phyloP scores from a whole-genome alignment of 176 grass and related monocot species.

The Olyra latifolia region DNA sequence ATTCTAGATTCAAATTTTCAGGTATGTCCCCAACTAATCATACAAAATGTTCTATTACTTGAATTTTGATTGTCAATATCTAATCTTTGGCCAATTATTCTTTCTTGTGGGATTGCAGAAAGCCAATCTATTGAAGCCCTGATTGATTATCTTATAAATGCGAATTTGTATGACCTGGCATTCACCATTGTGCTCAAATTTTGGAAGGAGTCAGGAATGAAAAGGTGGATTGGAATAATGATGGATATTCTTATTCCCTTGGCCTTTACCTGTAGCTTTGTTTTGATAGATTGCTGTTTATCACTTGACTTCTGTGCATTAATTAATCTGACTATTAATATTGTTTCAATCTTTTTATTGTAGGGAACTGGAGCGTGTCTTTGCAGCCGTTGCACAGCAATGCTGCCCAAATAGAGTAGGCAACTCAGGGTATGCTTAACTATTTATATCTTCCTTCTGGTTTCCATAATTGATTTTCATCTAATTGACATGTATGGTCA shows the following conservation, averaged over 20 bases:
- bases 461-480: background rate
- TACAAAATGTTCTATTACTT: background rate
- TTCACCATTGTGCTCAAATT: slow-evolving; percentile 89
- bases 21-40: slow-evolving; percentile 38
- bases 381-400: slow-evolving; percentile 74
- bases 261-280: background rate
- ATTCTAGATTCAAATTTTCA: slow-evolving; percentile 65
- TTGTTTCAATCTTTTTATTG: slow-evolving; percentile 10
- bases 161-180: slow-evolving; percentile 80
- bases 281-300: slow-evolving; percentile 18
- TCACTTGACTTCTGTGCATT: slow-evolving; percentile 15
- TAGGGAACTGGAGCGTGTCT: slow-evolving; percentile 84
- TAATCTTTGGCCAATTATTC: slow-evolving; percentile 7
- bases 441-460: slow-evolving; percentile 3
- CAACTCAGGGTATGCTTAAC: slow-evolving; percentile 37
- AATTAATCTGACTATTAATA: slow-evolving; percentile 19
- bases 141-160: slow-evolving; percentile 78
- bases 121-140: slow-evolving; percentile 58
- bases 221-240: slow-evolving; percentile 48
- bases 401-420: slow-evolving; percentile 67
- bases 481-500: background rate
- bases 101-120: slow-evolving; percentile 49
- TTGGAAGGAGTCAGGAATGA: slow-evolving; percentile 77
- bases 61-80: slow-evolving; percentile 19
- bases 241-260: slow-evolving; percentile 13